These are phyloP conservation scores for Fusarium agapanthi DNA, from an alignment of 2,329 filamentous ascomycete genomes.

Conservation along the genomic window DNA sequence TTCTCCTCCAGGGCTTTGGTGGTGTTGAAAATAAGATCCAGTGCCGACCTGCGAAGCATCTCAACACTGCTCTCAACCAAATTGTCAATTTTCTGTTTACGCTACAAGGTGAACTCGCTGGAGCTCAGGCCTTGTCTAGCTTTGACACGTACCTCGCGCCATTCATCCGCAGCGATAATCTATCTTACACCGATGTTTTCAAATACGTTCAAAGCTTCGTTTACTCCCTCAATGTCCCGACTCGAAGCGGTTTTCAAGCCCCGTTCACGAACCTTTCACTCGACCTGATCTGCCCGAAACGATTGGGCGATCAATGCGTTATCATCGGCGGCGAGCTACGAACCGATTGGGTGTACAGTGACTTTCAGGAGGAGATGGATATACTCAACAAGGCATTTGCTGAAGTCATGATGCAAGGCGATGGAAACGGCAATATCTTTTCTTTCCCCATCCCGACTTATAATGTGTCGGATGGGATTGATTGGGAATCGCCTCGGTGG, in stretches of 20 bases:
- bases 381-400: constrained; percentile 39
- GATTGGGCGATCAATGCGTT: constrained; percentile 20
- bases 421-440: constrained; percentile 39
- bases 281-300: constrained; percentile 34
- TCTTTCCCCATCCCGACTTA: constrained; percentile 39
- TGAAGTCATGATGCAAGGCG: constrained; percentile 39
- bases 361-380: constrained; percentile 41
- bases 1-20: constrained; percentile 36
- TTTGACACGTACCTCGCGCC: constrained; percentile 39
- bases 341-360: constrained; percentile 28
- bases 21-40: constrained; percentile 40
- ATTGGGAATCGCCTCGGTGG: constrained; percentile 39
- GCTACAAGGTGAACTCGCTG: constrained; percentile 35
- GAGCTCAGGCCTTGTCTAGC: constrained; percentile 33
- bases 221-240: constrained; percentile 40
- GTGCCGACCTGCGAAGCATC: constrained; percentile 35
- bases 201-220: constrained; percentile 39
- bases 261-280: constrained; percentile 39
- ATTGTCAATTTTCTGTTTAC: constrained; percentile 41
- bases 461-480: constrained; percentile 34
- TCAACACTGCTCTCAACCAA: constrained; percentile 40
- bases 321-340: constrained; percentile 31
- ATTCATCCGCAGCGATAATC: constrained; percentile 29
- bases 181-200: constrained; percentile 35
- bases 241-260: constrained; percentile 37